Percentiles rank a stretch among this genome's conserved stretches.
These are phyloP conservation scores for Leccinum rimulosum DNA, from an alignment of 768 basidiomycete species.

Conservation along the genomic window DNA sequence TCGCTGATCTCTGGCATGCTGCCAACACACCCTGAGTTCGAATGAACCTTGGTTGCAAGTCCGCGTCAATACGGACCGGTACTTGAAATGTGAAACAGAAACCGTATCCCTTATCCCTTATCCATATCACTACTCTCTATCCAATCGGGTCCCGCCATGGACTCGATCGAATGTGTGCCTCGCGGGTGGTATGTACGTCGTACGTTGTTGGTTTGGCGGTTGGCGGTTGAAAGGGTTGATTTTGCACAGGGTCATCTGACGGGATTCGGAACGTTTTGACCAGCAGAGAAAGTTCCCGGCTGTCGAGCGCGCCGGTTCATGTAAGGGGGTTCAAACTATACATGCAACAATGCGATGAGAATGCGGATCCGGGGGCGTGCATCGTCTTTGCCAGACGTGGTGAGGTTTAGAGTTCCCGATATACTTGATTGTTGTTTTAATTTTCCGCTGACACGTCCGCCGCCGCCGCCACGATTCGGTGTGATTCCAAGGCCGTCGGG, in stretches of 20 bases:
- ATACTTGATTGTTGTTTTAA: not conserved
- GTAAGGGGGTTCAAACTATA: not conserved
- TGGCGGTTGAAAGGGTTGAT: not conserved
- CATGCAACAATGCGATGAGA: not conserved
- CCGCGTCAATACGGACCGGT: not conserved
- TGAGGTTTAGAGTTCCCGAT: not conserved
- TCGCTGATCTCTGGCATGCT: not conserved
- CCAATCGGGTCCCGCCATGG: not conserved
- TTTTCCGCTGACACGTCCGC: not conserved
- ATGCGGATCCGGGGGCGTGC: not conserved
- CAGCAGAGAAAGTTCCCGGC: not conserved
- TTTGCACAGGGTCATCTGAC: not conserved
- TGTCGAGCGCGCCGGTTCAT: not conserved
- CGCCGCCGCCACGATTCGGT: not conserved
- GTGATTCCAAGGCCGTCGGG: not conserved
- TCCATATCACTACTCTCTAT: not conserved
- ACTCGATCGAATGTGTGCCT: not conserved
- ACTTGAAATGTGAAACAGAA: not conserved
- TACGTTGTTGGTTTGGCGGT: not conserved
- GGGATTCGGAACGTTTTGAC: not conserved
- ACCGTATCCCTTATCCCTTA: not conserved
- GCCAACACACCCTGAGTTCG: not conserved
- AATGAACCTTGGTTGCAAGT: not conserved
- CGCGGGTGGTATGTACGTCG: not conserved
- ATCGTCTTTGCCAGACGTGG: not conserved